Evolutionary conservation across 352 stramenopile genomes (phyloP).

Genomic region (Lagenidium giganteum): DNA sequence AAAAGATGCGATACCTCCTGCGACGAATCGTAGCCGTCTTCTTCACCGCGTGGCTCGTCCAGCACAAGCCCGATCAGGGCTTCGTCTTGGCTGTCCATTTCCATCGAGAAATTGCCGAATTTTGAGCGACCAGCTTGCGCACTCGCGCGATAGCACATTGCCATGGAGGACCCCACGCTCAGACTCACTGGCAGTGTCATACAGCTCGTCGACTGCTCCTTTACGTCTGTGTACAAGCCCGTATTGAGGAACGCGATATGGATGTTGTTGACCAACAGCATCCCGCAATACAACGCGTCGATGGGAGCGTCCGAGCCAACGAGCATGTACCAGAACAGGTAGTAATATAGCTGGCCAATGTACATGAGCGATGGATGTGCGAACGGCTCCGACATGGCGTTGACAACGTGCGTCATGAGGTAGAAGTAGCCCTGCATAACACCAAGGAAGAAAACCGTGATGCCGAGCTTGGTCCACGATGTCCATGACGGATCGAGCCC

Average conservation of each 20-base stretch:
- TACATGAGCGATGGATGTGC: slow-evolving; percentile 80
- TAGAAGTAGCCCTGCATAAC: slow-evolving; percentile 86
- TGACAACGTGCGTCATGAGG: slow-evolving; percentile 75
- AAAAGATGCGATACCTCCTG: too few species aligned
- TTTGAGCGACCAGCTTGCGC: too few species aligned
- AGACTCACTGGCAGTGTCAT: slow-evolving; percentile 31
- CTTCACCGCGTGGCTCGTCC: too few species aligned
- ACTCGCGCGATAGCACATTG: slow-evolving; percentile 54
- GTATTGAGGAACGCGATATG: slow-evolving; percentile 87
- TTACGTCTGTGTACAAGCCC: slow-evolving; percentile 81
- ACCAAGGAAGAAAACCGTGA: slow-evolving; percentile 72
- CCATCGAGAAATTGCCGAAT: too few species aligned
- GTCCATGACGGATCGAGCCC: slow-evolving; percentile 17
- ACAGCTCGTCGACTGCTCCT: slow-evolving; percentile 49
- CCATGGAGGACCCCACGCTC: slow-evolving; percentile 46
- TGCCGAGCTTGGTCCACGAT: slow-evolving; percentile 70
- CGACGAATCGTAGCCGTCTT: too few species aligned
- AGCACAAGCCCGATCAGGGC: too few species aligned
- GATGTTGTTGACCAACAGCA: slow-evolving; percentile 81
- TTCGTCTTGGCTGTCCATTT: too few species aligned
- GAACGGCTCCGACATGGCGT: slow-evolving; percentile 78
- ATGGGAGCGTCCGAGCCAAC: slow-evolving; percentile 78
- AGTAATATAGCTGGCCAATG: slow-evolving; percentile 82
- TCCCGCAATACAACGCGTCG: slow-evolving; percentile 75
- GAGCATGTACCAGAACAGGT: slow-evolving; percentile 86